Evolutionary conservation across 768 basidiomycete species (phyloP).

Genomic region (Leccinum longicurvipes): DNA sequence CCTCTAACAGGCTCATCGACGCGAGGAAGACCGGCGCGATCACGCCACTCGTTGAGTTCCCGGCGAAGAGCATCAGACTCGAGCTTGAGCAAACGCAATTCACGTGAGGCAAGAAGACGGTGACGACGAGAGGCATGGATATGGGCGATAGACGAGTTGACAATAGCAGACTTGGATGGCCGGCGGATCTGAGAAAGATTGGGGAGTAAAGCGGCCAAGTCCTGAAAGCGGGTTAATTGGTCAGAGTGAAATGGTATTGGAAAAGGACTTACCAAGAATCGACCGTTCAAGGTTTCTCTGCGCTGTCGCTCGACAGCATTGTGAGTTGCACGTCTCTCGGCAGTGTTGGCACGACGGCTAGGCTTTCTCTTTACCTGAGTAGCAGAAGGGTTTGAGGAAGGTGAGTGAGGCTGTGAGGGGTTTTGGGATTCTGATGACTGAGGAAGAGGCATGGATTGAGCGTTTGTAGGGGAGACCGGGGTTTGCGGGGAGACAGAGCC

Average conservation of each 20-base stretch:
- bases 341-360: constrained; percentile 88
- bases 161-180: constrained; percentile 94
- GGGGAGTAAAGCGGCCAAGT: constrained; percentile 88
- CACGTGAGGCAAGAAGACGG: constrained; percentile 74
- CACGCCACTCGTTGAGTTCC: constrained; percentile 93
- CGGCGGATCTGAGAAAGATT: constrained; percentile 88
- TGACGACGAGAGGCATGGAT: constrained; percentile 81
- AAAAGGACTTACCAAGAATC: constrained; percentile 69
- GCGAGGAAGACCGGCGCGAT: constrained; percentile 65
- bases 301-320: constrained; percentile 96
- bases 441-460: constrained; percentile 36
- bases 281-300: constrained; percentile 87
- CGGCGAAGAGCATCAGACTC: constrained; percentile 85
- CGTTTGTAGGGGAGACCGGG: constrained; percentile 41
- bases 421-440: constrained; percentile 26
- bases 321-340: constrained; percentile 93
- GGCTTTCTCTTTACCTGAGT: constrained; percentile 74
- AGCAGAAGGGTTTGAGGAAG: constrained; percentile 19
- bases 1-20: constrained; percentile 72
- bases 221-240: constrained; percentile 42
- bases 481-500: constrained; percentile 46
- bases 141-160: constrained; percentile 92
- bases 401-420: constrained; percentile 20
- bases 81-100: constrained; percentile 72
- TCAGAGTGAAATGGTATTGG: constrained; percentile 5